Conservation (phyloP, 1,284 basidiomycete genomes). For the Exobasidium rhododendri region DNA sequence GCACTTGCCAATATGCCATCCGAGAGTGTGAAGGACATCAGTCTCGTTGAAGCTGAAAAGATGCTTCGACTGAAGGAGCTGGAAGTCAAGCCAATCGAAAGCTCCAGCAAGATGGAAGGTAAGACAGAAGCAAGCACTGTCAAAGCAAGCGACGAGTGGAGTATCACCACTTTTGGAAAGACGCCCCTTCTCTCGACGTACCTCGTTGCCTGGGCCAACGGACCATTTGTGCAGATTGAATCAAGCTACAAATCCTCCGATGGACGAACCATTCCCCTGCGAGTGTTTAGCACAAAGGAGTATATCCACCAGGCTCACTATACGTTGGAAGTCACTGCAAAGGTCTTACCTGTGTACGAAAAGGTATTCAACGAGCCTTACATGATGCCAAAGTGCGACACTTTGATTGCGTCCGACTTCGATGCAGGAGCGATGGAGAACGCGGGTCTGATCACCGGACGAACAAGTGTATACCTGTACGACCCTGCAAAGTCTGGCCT, state of each 20-base stretch:
- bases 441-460: conserved; percentile 76
- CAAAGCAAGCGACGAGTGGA: conserved; percentile 47
- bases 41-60: conserved; percentile 36
- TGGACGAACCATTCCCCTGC: conserved; percentile 74
- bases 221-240: conserved; percentile 71
- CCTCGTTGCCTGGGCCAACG: conserved; percentile 86
- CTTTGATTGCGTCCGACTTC: conserved; percentile 64
- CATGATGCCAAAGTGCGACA: conserved; percentile 73
- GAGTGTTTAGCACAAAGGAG: conserved; percentile 80
- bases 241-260: conserved; percentile 77
- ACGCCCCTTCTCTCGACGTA: conserved; percentile 75
- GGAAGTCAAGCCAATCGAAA: conserved; percentile 63
- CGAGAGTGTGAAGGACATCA: conserved; percentile 29
- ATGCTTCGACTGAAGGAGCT: conserved; percentile 61
- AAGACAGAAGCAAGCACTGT: conserved; percentile 40
- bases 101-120: conserved; percentile 57
- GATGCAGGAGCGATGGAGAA: conserved; percentile 63
- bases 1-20: conserved; percentile 74
- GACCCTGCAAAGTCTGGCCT: conserved; percentile 75
- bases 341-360: conserved; percentile 88
- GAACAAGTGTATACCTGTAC: conserved; percentile 77
- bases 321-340: conserved; percentile 82
- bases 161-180: conserved; percentile 50
- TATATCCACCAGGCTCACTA: conserved; percentile 72
- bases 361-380: conserved; percentile 81